Evolutionary conservation across 2,329 filamentous ascomycete genomes (phyloP), one percentile per base, ranked within the genome.

Genomic region (Diaporthe sp.): DNA sequence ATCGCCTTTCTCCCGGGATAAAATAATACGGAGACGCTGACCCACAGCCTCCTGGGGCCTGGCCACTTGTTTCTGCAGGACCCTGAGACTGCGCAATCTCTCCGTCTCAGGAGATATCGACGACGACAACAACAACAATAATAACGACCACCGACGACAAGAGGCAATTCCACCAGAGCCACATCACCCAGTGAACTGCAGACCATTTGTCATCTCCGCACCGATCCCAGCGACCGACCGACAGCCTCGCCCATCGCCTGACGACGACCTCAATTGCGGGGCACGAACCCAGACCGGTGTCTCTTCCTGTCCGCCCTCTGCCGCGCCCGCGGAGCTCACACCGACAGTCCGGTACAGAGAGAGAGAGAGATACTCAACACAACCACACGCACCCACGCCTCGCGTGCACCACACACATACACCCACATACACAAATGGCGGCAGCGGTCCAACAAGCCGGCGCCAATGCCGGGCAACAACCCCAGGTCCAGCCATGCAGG

Each of bases 401-500:
- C n/a, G n/a, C 12, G 50, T 25, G 25, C 50, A 54, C 50, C 12
- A 33, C 38, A 30, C 33, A 25, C n/a, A 17, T 19, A 25, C n/a
- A 38, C 35, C 35, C 9, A 68, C 33, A 47, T 25, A 52, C 8
- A 69, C 50, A 50, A 76, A 78, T 69, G 77, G 71, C 75, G 61
- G 71, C 75, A 54, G 67, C 71, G 52, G 75, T 73, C 66, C 75
- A 75, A 61, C 73, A 71, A 38, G 73, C 74, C 52, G 75, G 76
- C 47, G 71, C 77, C 72, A 72, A 76, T 68, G 79, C 75, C 61
- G 79, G 78, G 73, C 80, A 81, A 71, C 81, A 80, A 69, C 89
- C 92, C 3, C 92, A 95, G 83, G 91, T 98, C 77, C 96, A 98
- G 85, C 96, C 97, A 80, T 99, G 96, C 84, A 92, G 96, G 79